phyloP scores from a whole-genome alignment of 1,284 basidiomycete species.

The Wolfiporia cocos region DNA sequence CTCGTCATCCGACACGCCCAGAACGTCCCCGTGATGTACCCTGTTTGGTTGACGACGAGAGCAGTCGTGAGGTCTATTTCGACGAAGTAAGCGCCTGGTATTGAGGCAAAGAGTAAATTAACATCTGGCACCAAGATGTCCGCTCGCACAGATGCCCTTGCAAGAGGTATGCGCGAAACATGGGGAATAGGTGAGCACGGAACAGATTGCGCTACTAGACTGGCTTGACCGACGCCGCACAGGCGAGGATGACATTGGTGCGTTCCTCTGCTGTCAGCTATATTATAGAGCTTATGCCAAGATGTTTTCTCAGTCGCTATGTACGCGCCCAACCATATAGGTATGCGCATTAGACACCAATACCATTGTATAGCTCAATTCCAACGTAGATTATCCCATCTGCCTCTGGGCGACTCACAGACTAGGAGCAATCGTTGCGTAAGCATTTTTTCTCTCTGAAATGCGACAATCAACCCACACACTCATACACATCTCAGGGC shows the following conservation, averaged over 20 bases:
- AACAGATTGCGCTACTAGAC: neutral
- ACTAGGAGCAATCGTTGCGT: conserved; percentile 63
- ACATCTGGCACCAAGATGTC: too few relatives aligned
- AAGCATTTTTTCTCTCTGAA: conserved; percentile 20
- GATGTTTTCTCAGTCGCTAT: conserved; percentile 17
- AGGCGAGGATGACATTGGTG: conserved; percentile 20
- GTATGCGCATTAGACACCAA: conserved; percentile 6
- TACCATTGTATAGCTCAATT: neutral
- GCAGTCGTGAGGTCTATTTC: neutral
- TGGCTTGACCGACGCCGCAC: neutral
- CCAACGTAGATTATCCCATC: conserved; percentile 10
- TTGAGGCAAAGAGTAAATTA: too few relatives aligned
- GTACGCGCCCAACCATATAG: conserved; percentile 21
- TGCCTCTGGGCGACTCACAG: conserved; percentile 50
- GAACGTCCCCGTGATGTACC: neutral
- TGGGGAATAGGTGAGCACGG: conserved; percentile 7
- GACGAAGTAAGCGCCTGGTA: neutral
- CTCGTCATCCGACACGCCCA: neutral
- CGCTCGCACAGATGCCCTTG: conserved; percentile 9
- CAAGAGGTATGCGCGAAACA: conserved; percentile 4
- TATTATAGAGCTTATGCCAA: too few relatives aligned
- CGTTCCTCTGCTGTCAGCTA: too few relatives aligned
- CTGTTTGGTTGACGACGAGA: neutral
- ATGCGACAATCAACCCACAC: neutral
- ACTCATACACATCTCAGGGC: conserved; percentile 23